Evolutionary conservation across 345 rosid species (phyloP).

Genomic region (Microcos paniculata): DNA sequence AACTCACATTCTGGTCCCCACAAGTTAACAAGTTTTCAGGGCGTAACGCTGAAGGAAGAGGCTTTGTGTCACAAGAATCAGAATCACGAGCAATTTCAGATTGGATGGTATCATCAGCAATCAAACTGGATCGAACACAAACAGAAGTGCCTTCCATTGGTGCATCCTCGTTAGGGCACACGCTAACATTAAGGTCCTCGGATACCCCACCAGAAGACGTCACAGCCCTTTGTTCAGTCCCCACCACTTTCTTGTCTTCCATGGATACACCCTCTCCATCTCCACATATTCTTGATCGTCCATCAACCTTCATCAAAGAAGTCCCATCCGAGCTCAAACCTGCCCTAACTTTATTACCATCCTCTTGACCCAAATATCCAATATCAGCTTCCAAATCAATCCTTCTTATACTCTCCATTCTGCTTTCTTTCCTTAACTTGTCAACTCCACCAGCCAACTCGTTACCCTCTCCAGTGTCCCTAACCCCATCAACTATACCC

Average conservation of each 20-base stretch:
- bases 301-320: conserved; percentile 9
- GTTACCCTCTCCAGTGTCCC: conserved; percentile 7
- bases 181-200: background rate
- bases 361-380: conserved; percentile 12
- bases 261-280: conserved; percentile 2
- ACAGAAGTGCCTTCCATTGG: background rate
- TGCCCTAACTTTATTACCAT: background rate
- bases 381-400: conserved; percentile 14
- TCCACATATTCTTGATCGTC: background rate
- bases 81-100: background rate
- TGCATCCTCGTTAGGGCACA: background rate
- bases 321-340: background rate
- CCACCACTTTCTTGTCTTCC: conserved; percentile 1
- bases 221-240: background rate
- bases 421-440: conserved; percentile 2
- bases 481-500: conserved; percentile 5
- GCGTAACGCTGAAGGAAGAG: background rate
- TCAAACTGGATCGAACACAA: background rate
- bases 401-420: background rate
- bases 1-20: background rate
- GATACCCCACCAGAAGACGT: background rate
- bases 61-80: conserved; percentile 15
- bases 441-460: conserved; percentile 7
- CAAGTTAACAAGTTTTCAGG: background rate
- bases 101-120: background rate